These are phyloP conservation scores for Pseudozyma flocculosa DNA, from an alignment of 1,284 basidiomycete genomes.

Conservation along the genomic window DNA sequence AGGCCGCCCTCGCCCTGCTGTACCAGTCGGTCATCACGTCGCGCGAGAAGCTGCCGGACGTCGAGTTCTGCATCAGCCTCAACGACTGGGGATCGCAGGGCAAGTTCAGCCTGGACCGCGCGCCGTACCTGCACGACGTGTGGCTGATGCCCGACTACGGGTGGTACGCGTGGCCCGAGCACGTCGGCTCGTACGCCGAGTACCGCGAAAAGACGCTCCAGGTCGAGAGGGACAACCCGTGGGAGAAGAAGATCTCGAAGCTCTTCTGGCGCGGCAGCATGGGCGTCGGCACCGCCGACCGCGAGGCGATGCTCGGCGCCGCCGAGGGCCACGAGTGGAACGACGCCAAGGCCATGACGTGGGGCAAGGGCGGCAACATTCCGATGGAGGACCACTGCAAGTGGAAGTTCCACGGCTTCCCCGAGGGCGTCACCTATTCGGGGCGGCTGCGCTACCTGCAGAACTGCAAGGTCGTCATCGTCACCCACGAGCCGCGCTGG, in stretches of 20 bases:
- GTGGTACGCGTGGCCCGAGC: slow-evolving; percentile 52
- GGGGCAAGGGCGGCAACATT: slow-evolving; percentile 26
- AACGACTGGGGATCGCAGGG: slow-evolving; percentile 51
- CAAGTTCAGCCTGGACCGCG: slow-evolving; percentile 48
- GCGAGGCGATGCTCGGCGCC: slow-evolving; percentile 33
- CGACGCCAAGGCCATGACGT: slow-evolving; percentile 41
- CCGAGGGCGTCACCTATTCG: slow-evolving; percentile 52
- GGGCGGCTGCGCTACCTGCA: slow-evolving; percentile 50
- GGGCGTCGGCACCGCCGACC: slow-evolving; percentile 46
- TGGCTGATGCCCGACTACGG: slow-evolving; percentile 58
- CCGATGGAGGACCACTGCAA: slow-evolving; percentile 52
- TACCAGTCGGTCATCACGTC: slow-evolving; percentile 38
- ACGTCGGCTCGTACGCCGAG: slow-evolving; percentile 48
- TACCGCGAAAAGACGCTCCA: slow-evolving; percentile 27
- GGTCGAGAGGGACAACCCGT: slow-evolving; percentile 35
- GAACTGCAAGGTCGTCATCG: slow-evolving; percentile 49
- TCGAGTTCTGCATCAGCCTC: slow-evolving; percentile 52
- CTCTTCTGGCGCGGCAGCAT: slow-evolving; percentile 51
- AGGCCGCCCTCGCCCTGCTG: slow-evolving; percentile 41
- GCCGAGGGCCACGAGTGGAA: slow-evolving; percentile 39
- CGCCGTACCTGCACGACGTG: slow-evolving; percentile 40
- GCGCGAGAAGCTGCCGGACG: slow-evolving; percentile 48
- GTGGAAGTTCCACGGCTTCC: slow-evolving; percentile 53
- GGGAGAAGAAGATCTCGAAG: slow-evolving; percentile 36
- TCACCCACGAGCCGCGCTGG: slow-evolving; percentile 50